Evolutionary conservation across 441 rosid genomes (phyloP), one percentile per base, ranked within the genome.

Genomic region (Gossypium davidsonii): DNA sequence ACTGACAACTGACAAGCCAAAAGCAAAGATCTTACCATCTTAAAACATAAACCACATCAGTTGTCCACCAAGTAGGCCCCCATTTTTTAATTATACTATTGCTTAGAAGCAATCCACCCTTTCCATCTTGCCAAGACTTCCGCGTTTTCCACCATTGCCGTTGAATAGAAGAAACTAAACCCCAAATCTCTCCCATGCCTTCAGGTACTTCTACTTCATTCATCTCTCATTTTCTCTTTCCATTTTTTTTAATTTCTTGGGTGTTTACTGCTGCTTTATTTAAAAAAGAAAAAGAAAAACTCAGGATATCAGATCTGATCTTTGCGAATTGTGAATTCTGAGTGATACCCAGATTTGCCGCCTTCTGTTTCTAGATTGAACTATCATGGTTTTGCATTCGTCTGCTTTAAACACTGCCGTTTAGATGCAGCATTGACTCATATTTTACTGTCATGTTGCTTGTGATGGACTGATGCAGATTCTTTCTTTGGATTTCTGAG

Each of bases 391-490:
- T 23, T 18, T 73, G 37, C 51, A 7, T 49, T 55, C 17, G 48
- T 7, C 49, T 21, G 55, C 63, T 72, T 57, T 34, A n/a, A 34
- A 21, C 6, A 46, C 5, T 34, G 44, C 58, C 52, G 3, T 67
- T n/a, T 53, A 62, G 5, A 23, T 53, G 12, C 26, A 2, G 18
- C 53, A 44, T 51, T 59, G 70, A 20, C 70, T 72, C 42, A 17
- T 69, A 23, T 55, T 12, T 37, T 73, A 65, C 25, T 71, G 18
- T 20, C 23, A 58, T 65, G 14, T 60, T 52, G 71, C 6, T 52
- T 18, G 53, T 31, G 37, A 63, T 67, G 44, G 51, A 70, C 10
- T 74, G 28, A 26, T 77, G 82, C 81, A 73, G 85, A 78, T 70
- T 78, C 77, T 53, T 79, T 46, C 25, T 34, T 64, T 42, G 39